Evolutionary conservation across 2,329 filamentous ascomycete genomes (phyloP).

Genomic region (Lachnellula hyalina): DNA sequence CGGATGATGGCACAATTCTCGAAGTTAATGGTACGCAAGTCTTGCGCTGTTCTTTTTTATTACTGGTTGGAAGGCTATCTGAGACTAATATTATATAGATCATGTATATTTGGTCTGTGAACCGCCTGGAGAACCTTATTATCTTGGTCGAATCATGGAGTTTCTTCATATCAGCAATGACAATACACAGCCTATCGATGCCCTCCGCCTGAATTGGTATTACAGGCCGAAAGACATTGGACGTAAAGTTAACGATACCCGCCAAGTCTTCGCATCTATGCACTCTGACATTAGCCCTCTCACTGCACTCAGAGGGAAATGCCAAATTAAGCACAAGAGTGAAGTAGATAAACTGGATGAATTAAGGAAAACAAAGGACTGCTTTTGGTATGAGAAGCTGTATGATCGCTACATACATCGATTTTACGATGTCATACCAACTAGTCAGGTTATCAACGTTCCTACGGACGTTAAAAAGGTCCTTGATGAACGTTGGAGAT

Average conservation of each 20-base stretch:
- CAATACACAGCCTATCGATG: constrained; percentile 67
- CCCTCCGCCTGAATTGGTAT: constrained; percentile 94
- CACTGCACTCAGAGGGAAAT: constrained; percentile 88
- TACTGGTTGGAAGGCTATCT: neutral
- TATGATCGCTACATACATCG: constrained; percentile 98
- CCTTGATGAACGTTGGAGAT: constrained; percentile 93
- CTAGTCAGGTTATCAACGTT: constrained; percentile 89
- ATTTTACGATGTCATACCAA: constrained; percentile 95
- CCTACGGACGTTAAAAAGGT: constrained; percentile 93
- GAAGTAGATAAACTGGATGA: constrained; percentile 79
- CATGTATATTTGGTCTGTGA: constrained; percentile 97
- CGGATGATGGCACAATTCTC: constrained; percentile 85
- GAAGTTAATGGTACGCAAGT: constrained; percentile 74
- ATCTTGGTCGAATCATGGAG: constrained; percentile 96
- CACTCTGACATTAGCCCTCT: constrained; percentile 95
- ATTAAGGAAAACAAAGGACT: constrained; percentile 78
- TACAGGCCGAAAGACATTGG: constrained; percentile 95
- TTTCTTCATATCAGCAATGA: constrained; percentile 82
- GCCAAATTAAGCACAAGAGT: constrained; percentile 79
- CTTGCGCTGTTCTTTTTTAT: neutral
- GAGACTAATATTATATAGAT: constrained; percentile 42
- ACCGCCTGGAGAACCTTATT: constrained; percentile 95
- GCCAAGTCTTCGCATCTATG: constrained; percentile 93
- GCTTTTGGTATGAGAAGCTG: constrained; percentile 95
- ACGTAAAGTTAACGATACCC: constrained; percentile 84